Base-by-base conservation (phyloP, 345 rosid genomes). In the Pugionium dolabratum region DNA sequence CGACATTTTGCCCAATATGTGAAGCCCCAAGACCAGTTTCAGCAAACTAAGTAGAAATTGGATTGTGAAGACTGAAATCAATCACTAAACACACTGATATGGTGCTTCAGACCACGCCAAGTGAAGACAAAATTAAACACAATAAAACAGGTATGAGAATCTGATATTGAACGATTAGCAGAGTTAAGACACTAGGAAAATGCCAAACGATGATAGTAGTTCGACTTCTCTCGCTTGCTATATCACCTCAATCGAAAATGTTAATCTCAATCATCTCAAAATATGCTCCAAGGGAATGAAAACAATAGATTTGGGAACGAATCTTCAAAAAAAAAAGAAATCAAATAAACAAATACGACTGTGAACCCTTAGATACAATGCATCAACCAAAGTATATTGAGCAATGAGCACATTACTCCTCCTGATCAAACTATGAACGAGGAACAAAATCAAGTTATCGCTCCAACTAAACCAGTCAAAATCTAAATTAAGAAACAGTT, bases 301-400 rank as follows among this genome's bases (percentile, higher is more conserved):
- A 18, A 18, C 18, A 18, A 18, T 18, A 0, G 8, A 47, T 47
- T 47, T 47, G 52, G 52, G 29, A 18, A 48, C 32, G 7, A 28
- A 49, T 6, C 29, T 46, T 9, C 18, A 18, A 18, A 11, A 31
- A 5, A 3, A 67, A 48, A 9, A 0, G 2, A 18, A 18, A 18
- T 18, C 18, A 18, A 18, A 18, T 18, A 18, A 18, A 18, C 18
- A 18, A 18, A 18, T 18, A 18, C 0, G 18, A 18, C 18, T 18
- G 18, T 18, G 10, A 39, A 67, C 57, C 64, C 71, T 57, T 67
- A 67, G 49, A 55, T 34, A 35, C 10, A 39, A 66, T 28, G 10
- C 54, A 29, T 35, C 37, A 35, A 6, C 11, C 25, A 36, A 26
- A 44, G 2, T 29, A 26, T 2, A 42, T 33, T 43, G 18, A 18